These are phyloP conservation scores for Zelopaecilomyces penicillatus DNA, from an alignment of 2,329 filamentous ascomycete species.

Conservation along the genomic window DNA sequence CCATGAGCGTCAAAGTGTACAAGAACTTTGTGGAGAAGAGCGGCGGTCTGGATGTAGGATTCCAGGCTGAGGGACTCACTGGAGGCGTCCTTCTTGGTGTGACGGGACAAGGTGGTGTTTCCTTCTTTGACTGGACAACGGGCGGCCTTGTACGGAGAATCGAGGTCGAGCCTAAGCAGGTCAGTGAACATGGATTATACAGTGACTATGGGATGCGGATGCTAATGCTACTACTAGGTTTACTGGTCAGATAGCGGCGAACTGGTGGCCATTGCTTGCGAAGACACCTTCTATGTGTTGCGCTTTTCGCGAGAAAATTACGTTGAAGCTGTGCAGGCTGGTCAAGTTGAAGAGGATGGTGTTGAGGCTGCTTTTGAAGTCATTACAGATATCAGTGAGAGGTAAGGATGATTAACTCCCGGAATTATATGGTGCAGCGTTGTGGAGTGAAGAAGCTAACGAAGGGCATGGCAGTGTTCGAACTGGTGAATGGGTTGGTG, in stretches of 20 bases:
- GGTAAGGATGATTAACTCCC: slow-evolving; percentile 34
- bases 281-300: slow-evolving; percentile 91
- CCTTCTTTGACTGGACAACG: slow-evolving; percentile 92
- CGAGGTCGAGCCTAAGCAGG: slow-evolving; percentile 60
- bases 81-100: slow-evolving; percentile 89
- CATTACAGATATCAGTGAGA: slow-evolving; percentile 90
- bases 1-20: slow-evolving; percentile 92
- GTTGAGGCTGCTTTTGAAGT: slow-evolving; percentile 95
- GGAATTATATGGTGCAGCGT: too few relatives aligned
- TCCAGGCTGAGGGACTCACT: slow-evolving; percentile 84
- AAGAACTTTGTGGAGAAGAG: slow-evolving; percentile 94
- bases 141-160: slow-evolving; percentile 86
- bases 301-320: slow-evolving; percentile 88
- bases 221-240: slow-evolving; percentile 41
- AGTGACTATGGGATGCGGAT: neutral
- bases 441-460: neutral
- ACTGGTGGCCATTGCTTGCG: slow-evolving; percentile 83
- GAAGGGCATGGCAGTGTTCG: slow-evolving; percentile 54
- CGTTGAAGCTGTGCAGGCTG: slow-evolving; percentile 70
- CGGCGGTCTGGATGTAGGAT: slow-evolving; percentile 85
- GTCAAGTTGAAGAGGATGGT: slow-evolving; percentile 78
- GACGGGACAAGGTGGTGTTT: slow-evolving; percentile 88
- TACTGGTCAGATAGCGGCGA: slow-evolving; percentile 98
- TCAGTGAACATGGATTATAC: slow-evolving; percentile 10
- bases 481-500: slow-evolving; percentile 95